A percentile compares a stretch with the other conserved stretches of the same genome.
phyloP scores from a whole-genome alignment of 164 flowering plant genomes.

The Liquidambar formosana region DNA sequence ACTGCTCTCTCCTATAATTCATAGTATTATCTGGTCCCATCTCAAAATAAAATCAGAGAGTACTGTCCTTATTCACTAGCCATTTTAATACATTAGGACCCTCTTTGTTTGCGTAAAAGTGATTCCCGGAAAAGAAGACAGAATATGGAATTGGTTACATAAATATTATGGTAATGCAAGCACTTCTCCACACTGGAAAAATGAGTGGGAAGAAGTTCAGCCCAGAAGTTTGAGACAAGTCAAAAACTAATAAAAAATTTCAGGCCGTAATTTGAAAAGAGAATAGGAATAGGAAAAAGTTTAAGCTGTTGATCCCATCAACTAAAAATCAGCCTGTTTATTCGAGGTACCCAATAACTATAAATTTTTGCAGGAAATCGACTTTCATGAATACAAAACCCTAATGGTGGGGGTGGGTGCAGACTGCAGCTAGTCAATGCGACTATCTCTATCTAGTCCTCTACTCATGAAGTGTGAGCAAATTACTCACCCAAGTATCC shows the following conservation, averaged over 20 bases:
- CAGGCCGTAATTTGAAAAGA: neutral
- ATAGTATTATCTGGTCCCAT: neutral
- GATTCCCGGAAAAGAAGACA: neutral
- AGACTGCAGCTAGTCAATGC: neutral
- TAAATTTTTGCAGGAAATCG: neutral
- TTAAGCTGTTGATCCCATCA: too few relatives aligned
- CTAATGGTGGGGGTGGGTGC: neutral
- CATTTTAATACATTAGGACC: neutral
- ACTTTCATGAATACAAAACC: neutral
- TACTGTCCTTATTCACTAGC: neutral
- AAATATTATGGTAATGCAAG: neutral
- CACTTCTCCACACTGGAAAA: neutral
- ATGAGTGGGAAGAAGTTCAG: neutral
- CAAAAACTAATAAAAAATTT: too few relatives aligned
- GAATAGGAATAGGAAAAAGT: too few relatives aligned
- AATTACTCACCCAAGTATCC: constrained; percentile 79
- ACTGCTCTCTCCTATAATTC: neutral
- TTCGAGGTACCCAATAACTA: too few relatives aligned
- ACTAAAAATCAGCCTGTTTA: too few relatives aligned
- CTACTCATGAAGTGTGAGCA: constrained; percentile 3
- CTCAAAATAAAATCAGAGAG: neutral
- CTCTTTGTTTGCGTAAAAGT: neutral
- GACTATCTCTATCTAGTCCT: too few relatives aligned
- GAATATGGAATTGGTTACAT: neutral
- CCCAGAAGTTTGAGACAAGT: neutral